phyloP scores from a whole-genome alignment of 768 basidiomycete genomes.

The Mycena filopes region DNA sequence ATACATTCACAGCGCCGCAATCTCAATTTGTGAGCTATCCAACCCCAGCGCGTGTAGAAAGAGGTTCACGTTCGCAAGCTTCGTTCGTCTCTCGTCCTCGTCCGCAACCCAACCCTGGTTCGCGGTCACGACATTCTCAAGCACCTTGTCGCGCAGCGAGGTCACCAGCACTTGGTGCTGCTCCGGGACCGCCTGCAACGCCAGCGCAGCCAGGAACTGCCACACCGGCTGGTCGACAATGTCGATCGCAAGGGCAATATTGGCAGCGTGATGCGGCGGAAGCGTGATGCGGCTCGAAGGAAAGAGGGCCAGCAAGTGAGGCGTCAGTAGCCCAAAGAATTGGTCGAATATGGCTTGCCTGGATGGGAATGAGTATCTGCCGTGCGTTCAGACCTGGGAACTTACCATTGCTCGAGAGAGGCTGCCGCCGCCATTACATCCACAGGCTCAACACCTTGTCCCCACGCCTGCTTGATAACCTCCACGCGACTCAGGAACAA shows the following conservation, averaged over 20 bases:
- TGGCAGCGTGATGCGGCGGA: conserved; percentile 45
- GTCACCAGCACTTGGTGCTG: conserved; percentile 92
- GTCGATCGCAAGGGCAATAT: conserved; percentile 57
- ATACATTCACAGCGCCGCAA: conserved; percentile 51
- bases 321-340: conserved; percentile 82
- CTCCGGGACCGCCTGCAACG: conserved; percentile 82
- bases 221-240: conserved; percentile 91
- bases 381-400: conserved; percentile 15
- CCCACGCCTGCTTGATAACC: conserved; percentile 81
- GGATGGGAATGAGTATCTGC: conserved; percentile 19
- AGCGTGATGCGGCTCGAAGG: conserved; percentile 82
- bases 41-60: conserved; percentile 85
- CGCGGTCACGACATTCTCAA: conserved; percentile 87
- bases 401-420: conserved; percentile 72
- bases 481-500: conserved; percentile 94
- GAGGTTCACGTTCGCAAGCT: conserved; percentile 92
- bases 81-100: conserved; percentile 79
- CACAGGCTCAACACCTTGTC: conserved; percentile 59
- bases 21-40: conserved; percentile 43
- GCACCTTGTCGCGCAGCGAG: conserved; percentile 89
- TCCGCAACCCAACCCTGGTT: conserved; percentile 79
- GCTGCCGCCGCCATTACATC: conserved; percentile 78
- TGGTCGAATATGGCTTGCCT: conserved; percentile 93
- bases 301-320: conserved; percentile 84
- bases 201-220: conserved; percentile 92